Base-by-base conservation (phyloP, 768 basidiomycete species). In the Leccinum fibrillosum region DNA sequence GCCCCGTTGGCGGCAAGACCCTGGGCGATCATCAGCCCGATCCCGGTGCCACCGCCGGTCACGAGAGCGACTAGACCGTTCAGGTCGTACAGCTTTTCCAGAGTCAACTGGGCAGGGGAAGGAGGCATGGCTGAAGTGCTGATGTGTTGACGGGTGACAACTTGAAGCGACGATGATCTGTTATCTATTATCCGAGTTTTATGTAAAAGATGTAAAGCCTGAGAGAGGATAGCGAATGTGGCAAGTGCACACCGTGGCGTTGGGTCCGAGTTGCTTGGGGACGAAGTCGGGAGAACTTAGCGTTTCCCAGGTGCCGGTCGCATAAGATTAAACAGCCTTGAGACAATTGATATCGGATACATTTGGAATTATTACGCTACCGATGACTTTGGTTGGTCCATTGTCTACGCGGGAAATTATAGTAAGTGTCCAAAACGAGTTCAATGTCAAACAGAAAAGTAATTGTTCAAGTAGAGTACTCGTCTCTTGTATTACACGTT, bases 1-100 rank as follows among this genome's bases (percentile, higher is more conserved):
- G 90, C 89, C 1, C 90, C 89, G 64, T 86, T 88, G 28, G 85
- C 79, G 15, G 90, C 90, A 12, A 92, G 79, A 5, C 88, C 90
- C 54, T 79, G 77, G 9, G 89, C 76, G 56, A 90, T 90, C 82
- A 86, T 85, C 57, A 86, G 69, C 32, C 82, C 82, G 52, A 83
- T 83, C 21, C 81, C 80, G 3, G 77, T 80, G n/a, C 78, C 80
- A 8, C 77, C 79, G 10, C 80, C 79, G 1, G 80, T 78, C 39
- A 80, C 78, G 34, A 81, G 69, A 3, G 78, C 78, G 7, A 89
- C 72, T 25, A 82, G 78, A n/a, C 84, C 85, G 23, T 77, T 70
- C 57, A 90, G 78, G 62, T 83, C 78, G 63, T 78, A 82, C 19
- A 84, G 47, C 48, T 65, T 72, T 30, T 62, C 64, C 13, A 58